Evolutionary conservation across 495 filamentous ascomycete species (phyloP).

Genomic region (Aspergillus kassunensis): DNA sequence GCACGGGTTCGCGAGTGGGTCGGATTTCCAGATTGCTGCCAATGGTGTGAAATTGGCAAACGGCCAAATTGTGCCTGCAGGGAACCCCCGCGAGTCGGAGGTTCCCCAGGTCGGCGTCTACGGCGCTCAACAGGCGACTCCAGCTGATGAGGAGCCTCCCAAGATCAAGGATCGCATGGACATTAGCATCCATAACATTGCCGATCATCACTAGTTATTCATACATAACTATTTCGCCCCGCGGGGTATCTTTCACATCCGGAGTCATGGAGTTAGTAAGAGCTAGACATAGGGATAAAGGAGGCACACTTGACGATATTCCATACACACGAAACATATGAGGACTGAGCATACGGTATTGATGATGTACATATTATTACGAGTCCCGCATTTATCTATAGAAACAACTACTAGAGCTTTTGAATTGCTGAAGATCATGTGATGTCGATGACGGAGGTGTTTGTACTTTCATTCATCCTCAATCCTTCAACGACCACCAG

Average conservation of each 20-base stretch:
- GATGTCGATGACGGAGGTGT: not conserved
- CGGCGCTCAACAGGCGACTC: slow-evolving; percentile 14
- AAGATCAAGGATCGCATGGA: slow-evolving; percentile 54
- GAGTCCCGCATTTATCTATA: not conserved
- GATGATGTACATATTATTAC: slow-evolving; percentile 6
- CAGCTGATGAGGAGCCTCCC: slow-evolving; percentile 30
- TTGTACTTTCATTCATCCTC: not conserved
- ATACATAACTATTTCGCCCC: not conserved
- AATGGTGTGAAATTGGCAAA: slow-evolving; percentile 57
- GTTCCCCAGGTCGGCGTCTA: slow-evolving; percentile 36
- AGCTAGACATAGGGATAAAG: slow-evolving; percentile 19
- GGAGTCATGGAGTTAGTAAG: slow-evolving; percentile 26
- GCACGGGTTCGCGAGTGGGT: slow-evolving; percentile 58
- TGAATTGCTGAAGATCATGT: slow-evolving; percentile 7
- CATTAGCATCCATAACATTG: slow-evolving; percentile 57
- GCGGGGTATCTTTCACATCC: slow-evolving; percentile 8
- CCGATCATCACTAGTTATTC: slow-evolving; percentile 43
- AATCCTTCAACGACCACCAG: too few relatives aligned
- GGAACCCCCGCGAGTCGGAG: slow-evolving; percentile 29
- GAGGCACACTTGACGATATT: slow-evolving; percentile 18
- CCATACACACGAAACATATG: slow-evolving; percentile 13
- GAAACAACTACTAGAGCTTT: not conserved
- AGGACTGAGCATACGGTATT: slow-evolving; percentile 10
- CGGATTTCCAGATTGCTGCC: slow-evolving; percentile 58
- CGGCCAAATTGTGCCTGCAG: slow-evolving; percentile 54